These are phyloP conservation scores for Mucor lusitanicus DNA, from an alignment of 371 early-diverging fungal species.

Conservation along the genomic window DNA sequence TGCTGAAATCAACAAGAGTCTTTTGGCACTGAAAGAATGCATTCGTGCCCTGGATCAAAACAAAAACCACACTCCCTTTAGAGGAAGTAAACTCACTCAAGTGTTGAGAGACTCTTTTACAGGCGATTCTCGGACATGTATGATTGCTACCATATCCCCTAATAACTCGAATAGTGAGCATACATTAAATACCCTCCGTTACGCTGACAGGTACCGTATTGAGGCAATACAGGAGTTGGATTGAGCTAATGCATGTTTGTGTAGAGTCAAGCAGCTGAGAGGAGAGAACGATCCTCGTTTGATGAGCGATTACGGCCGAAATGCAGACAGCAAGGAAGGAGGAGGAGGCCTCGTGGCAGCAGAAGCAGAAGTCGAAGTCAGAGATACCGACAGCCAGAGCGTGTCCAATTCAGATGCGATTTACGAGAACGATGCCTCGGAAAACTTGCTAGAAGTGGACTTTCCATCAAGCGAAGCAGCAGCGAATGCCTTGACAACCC, in stretches of 20 bases:
- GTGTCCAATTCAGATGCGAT: conserved; percentile 18
- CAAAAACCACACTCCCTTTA: conserved; percentile 94
- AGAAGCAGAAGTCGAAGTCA: not conserved
- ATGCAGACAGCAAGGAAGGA: not conserved
- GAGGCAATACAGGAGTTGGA: too few species aligned
- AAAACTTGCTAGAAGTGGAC: conserved; percentile 46
- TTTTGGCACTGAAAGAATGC: conserved; percentile 97
- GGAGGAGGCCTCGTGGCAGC: not conserved
- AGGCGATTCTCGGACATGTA: conserved; percentile 95
- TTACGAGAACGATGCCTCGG: conserved; percentile 37
- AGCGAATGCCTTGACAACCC: conserved; percentile 35
- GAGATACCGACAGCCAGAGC: conserved; percentile 1
- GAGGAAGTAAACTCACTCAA: conserved; percentile 97
- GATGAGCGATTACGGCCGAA: not conserved
- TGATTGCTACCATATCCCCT: conserved; percentile 98
- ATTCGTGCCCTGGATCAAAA: conserved; percentile 96
- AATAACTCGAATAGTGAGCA: conserved; percentile 93
- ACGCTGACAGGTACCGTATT: conserved; percentile 81
- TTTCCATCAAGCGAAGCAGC: conserved; percentile 32
- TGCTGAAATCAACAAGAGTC: conserved; percentile 98
- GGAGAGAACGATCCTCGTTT: conserved; percentile 47
- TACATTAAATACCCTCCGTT: conserved; percentile 97
- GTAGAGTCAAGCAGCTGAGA: conserved; percentile 40
- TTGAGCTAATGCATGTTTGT: not conserved
- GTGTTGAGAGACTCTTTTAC: conserved; percentile 96